Evolutionary conservation across 106 monocot genomes (phyloP).

Genomic region (Apostasia ramifera): DNA sequence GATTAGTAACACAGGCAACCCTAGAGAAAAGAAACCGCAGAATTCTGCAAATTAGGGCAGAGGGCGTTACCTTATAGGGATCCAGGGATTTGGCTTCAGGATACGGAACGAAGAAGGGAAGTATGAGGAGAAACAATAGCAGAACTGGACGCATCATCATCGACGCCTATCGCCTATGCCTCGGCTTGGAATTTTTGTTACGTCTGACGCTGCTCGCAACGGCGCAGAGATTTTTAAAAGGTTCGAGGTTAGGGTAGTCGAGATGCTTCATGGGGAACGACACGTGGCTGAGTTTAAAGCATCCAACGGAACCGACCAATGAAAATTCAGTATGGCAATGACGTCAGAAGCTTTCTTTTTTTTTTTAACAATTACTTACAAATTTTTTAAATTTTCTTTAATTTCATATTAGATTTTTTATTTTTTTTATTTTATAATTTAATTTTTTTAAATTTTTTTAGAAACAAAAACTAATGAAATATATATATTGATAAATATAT

Average conservation of each 20-base stretch:
- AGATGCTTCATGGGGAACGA: not conserved
- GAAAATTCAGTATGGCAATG: not conserved
- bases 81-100: slow-evolving; percentile 34
- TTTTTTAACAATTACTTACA: too few species aligned
- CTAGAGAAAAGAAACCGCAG: not conserved
- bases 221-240: not conserved
- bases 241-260: not conserved
- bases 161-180: not conserved
- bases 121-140: slow-evolving; percentile 2
- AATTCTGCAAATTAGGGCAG: not conserved
- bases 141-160: slow-evolving; percentile 10
- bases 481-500: too few species aligned
- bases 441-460: too few species aligned
- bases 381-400: too few species aligned
- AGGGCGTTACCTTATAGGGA: slow-evolving; percentile 36
- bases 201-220: not conserved
- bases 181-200: not conserved
- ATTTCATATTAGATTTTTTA: too few species aligned
- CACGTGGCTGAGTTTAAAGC: not conserved
- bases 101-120: not conserved
- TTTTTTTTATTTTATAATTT: too few species aligned
- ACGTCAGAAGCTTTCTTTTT: too few species aligned
- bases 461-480: too few species aligned
- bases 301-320: slow-evolving; percentile 2
- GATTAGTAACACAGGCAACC: not conserved